Base-by-base conservation (phyloP, 768 basidiomycete genomes). In the Leccinellum rugosiceps region DNA sequence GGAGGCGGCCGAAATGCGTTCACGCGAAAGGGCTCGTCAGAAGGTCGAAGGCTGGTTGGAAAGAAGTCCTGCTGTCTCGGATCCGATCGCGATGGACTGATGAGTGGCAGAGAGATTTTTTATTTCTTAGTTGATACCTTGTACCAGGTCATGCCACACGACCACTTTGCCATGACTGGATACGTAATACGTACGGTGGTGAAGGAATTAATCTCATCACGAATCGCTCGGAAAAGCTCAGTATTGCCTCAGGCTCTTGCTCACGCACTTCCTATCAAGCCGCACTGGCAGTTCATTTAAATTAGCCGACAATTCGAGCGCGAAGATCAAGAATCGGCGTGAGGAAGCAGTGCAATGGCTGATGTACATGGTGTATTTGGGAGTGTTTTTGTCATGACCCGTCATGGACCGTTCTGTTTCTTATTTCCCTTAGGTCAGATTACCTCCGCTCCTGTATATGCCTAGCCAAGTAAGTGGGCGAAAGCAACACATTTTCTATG, bases 241-340 rank as follows among this genome's bases (percentile, higher is more conserved):
- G 25, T 25, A 25, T 25, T 25, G 25, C 4, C 2, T 25, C 4
- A n/a, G 25, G 3, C 25, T 28, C 28, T 28, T 7, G 28, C 77
- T 98, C 74, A 76, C 97, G 78, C 98, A 98, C 81, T 99, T 15
- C 97, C 97, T 1, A 99, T 99, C 69, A 96, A 99, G 75, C 87
- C 84, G 17, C n/a, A n/a, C n/a, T n/a, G n/a, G n/a, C 97, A 98
- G 74, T 92, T 96, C 59, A 90, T 98, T 85, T 31, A 93, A 90
- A 72, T 78, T 99, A 61, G 91, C 92, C 26, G 97, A 99, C 68
- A 96, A 96, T 68, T 73, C 98, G 65, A 98, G 98, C 71, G 97
- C 96, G 15, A 97, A 98, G 77, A 90, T 98, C 54, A 79, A 96
- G 63, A 98, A 97, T 74, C 80, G 95, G n/a, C n/a, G n/a, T 19